Percentiles rank a stretch among this genome's conserved stretches.
Conservation (phyloP, 371 early-diverging fungal genomes). For the Enterospora canceri region DNA sequence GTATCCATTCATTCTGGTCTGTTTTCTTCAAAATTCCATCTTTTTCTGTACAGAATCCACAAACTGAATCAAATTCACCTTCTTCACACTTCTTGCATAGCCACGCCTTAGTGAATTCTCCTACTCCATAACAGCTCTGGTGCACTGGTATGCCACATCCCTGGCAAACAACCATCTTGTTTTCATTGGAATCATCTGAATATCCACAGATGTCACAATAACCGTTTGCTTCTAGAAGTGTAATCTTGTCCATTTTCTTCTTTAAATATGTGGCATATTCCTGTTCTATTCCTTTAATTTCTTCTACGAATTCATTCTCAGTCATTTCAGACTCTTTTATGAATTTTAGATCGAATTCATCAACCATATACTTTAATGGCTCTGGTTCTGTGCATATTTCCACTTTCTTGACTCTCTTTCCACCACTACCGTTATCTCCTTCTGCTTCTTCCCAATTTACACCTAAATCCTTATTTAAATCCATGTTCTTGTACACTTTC, state of each 20-base stretch:
- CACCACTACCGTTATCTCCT: neutral
- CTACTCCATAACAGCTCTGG: slow-evolving; percentile 55
- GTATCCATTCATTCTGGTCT: slow-evolving; percentile 44
- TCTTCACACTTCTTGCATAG: slow-evolving; percentile 51
- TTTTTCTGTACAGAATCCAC: slow-evolving; percentile 40
- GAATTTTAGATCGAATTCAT: neutral
- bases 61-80: slow-evolving; percentile 7
- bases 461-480: slow-evolving; percentile 7
- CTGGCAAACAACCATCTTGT: slow-evolving; percentile 45
- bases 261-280: neutral
- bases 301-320: neutral
- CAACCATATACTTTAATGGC: neutral
- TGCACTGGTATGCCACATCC: slow-evolving; percentile 55
- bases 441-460: slow-evolving; percentile 4
- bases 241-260: neutral
- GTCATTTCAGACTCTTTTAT: neutral
- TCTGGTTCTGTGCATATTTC: neutral
- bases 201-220: slow-evolving; percentile 54
- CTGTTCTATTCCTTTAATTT: neutral
- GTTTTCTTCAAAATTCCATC: slow-evolving; percentile 51
- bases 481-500: slow-evolving; percentile 16
- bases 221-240: neutral
- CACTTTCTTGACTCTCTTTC: neutral
- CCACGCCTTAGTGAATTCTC: slow-evolving; percentile 42
- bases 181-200: slow-evolving; percentile 18